Evolutionary conservation across 495 filamentous ascomycete species (phyloP).

Genomic region (Umbilicaria muhlenbergii): DNA sequence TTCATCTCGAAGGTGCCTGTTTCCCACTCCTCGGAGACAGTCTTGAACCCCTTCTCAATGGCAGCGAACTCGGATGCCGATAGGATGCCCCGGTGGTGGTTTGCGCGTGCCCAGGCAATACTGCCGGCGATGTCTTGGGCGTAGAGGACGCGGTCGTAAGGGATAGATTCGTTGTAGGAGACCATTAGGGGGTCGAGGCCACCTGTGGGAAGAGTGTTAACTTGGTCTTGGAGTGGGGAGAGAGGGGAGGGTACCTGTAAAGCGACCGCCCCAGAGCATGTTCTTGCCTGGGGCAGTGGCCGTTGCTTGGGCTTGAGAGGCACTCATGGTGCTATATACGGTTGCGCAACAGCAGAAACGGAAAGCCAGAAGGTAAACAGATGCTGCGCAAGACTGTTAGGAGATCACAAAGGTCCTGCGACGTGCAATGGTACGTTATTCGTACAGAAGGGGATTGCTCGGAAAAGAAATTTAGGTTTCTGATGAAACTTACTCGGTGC

Average conservation of each 20-base stretch:
- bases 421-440: too few species aligned
- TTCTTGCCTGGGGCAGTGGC: slow-evolving; percentile 14
- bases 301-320: too few species aligned
- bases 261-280: slow-evolving; percentile 73
- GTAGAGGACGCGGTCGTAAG: slow-evolving; percentile 72
- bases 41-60: slow-evolving; percentile 58
- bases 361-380: too few species aligned
- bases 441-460: too few species aligned
- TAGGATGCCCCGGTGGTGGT: slow-evolving; percentile 60
- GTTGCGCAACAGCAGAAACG: too few species aligned
- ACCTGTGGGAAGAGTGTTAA: slow-evolving; percentile 25
- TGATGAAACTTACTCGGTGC: too few species aligned
- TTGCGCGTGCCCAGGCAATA: slow-evolving; percentile 78
- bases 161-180: slow-evolving; percentile 74
- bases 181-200: slow-evolving; percentile 81
- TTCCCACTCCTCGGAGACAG: slow-evolving; percentile 65
- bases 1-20: slow-evolving; percentile 40
- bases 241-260: slow-evolving; percentile 41
- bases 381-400: too few species aligned
- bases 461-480: too few species aligned
- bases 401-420: too few species aligned
- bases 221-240: slow-evolving; percentile 14
- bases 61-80: slow-evolving; percentile 56
- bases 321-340: too few species aligned
- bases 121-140: slow-evolving; percentile 66